A percentile compares a stretch with the other conserved stretches of the same genome.
Evolutionary conservation across 1,284 basidiomycete species (phyloP).

Genomic region (Heterobasidion occidentale): DNA sequence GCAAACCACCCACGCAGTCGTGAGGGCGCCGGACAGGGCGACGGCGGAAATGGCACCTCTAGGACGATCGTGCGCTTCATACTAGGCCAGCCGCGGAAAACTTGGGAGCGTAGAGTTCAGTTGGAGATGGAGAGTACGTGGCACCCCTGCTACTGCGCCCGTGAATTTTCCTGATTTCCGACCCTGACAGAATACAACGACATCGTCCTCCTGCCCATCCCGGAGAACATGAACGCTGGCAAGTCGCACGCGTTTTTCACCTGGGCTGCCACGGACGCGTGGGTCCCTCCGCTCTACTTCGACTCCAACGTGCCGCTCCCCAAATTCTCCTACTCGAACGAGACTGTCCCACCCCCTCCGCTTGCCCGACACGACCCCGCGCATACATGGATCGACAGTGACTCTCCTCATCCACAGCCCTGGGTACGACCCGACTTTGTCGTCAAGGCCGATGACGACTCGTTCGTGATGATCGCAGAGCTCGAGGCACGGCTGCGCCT

Average conservation of each 20-base stretch:
- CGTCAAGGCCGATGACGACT: slow-evolving; percentile 90
- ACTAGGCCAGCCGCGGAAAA: slow-evolving; percentile 77
- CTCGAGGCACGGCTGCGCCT: slow-evolving; percentile 80
- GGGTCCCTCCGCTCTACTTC: slow-evolving; percentile 73
- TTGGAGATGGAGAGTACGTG: slow-evolving; percentile 88
- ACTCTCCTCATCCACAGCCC: slow-evolving; percentile 30
- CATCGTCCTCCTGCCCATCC: slow-evolving; percentile 76
- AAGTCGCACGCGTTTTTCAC: slow-evolving; percentile 83
- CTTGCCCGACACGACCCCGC: slow-evolving; percentile 63
- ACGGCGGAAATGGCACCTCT: slow-evolving; percentile 71
- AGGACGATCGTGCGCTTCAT: slow-evolving; percentile 89
- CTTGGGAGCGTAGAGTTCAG: slow-evolving; percentile 74
- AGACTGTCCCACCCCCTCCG: slow-evolving; percentile 40
- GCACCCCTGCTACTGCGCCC: background rate
- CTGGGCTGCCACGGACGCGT: slow-evolving; percentile 89
- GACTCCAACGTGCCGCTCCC: slow-evolving; percentile 36
- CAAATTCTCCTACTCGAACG: slow-evolving; percentile 51
- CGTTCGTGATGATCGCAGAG: slow-evolving; percentile 91
- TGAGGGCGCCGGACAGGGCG: slow-evolving; percentile 60
- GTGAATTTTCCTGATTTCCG: background rate
- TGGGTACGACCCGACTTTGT: slow-evolving; percentile 87
- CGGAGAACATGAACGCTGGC: slow-evolving; percentile 90
- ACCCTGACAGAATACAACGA: slow-evolving; percentile 74
- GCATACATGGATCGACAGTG: slow-evolving; percentile 44
- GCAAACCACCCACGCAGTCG: slow-evolving; percentile 77